Base-by-base conservation (phyloP, 768 basidiomycete genomes). In the Candolleomyces efflorescens region DNA sequence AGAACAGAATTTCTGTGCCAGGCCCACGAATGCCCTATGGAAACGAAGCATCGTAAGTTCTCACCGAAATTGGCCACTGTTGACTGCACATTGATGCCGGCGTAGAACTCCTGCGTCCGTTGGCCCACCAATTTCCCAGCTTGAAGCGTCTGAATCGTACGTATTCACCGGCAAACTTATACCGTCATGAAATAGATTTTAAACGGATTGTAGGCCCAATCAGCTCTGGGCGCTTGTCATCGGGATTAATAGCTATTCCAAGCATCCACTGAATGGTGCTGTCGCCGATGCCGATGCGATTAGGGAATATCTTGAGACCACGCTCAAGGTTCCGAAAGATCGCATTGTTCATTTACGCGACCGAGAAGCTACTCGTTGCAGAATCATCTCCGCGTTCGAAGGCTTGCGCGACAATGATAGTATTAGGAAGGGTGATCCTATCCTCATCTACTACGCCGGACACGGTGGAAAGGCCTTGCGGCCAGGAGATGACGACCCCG, bases 401-500 rank as follows among this genome's bases (percentile, higher is more conserved):
- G 52, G 54, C 7, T 63, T 77, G 10, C 47, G 56, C 5, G 64
- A 68, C 68, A 71, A 46, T 66, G 72, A 10, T 73, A 78, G 27
- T 80, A 72, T 59, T 80, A 69, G 46, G 71, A 78, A 20, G 79
- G 77, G 13, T 78, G 69, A 71, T 48, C 67, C 73, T 7, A 74
- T 79, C 36, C 51, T 78, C 43, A 73, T 80, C 36, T 80, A 73
- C 59, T 81, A 69, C 48, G 72, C 78, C 18, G 79, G 78, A 13
- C 79, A 80, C 53, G 79, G 78, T n/a, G 49, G 49, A 2, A 37
- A 57, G 32, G 2, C 23, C n/a, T 32, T n/a, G n/a, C n/a, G 32
- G 32, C 32, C 32, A 7, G 11, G 11, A 32, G 5, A 5, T 32
- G 24, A 3, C 3, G 39, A 9, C n/a, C 55, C 37, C 9, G 23